phyloP scores from a whole-genome alignment of 192 early-diverging fungal species.

The Jimgerdemannia flammicorona region DNA sequence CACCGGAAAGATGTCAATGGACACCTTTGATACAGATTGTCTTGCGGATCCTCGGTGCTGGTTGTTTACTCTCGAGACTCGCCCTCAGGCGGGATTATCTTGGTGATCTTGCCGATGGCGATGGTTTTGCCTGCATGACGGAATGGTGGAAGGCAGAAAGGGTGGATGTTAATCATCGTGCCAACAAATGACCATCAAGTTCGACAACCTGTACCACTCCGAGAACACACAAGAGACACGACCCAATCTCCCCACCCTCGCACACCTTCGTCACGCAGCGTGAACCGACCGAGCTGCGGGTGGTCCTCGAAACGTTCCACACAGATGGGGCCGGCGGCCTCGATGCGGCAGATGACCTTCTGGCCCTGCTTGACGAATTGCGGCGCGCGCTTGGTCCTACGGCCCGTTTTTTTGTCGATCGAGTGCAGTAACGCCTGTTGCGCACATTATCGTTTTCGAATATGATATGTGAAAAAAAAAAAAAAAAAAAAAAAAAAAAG shows the following conservation, averaged over 20 bases:
- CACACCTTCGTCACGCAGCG: constrained; percentile 94
- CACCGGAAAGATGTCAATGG: too few species aligned
- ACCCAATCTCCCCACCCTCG: neutral
- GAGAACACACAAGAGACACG: neutral
- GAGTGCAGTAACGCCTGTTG: constrained; percentile 74
- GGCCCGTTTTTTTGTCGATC: constrained; percentile 92
- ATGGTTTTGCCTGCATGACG: constrained; percentile 62
- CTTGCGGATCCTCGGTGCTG: too few species aligned
- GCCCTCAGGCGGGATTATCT: constrained; percentile 47
- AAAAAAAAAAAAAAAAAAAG: constrained; percentile 14
- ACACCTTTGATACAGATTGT: too few species aligned
- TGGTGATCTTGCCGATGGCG: constrained; percentile 93
- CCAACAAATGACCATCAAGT: neutral
- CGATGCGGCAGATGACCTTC: constrained; percentile 81
- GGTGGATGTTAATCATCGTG: neutral
- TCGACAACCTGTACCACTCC: neutral
- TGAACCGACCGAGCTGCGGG: constrained; percentile 94
- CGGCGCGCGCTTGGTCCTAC: constrained; percentile 83
- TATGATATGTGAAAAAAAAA: too few species aligned
- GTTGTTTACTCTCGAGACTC: neutral
- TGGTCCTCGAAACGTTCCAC: constrained; percentile 84
- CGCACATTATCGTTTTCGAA: neutral
- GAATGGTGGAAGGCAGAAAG: neutral
- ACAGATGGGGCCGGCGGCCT: constrained; percentile 72
- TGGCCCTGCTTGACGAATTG: constrained; percentile 94